Evolutionary conservation across 371 early-diverging fungal genomes (phyloP).

Genomic region (Mortierella sp.): DNA sequence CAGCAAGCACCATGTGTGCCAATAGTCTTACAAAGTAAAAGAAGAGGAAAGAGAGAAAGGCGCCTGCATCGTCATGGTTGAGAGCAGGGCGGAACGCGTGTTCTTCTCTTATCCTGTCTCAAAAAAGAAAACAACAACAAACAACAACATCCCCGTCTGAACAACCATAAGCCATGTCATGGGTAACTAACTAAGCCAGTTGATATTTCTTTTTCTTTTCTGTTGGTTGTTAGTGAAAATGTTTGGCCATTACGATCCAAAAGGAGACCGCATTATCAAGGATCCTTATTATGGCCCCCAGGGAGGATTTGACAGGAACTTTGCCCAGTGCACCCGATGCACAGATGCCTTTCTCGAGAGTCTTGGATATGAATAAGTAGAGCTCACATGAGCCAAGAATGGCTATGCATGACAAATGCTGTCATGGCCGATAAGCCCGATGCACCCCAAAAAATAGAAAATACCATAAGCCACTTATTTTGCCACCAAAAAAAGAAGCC

Average conservation of each 20-base stretch:
- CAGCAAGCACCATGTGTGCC: no score
- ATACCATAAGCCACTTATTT: slow-evolving; percentile 7
- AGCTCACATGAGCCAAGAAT: no score
- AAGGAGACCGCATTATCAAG: slow-evolving; percentile 82
- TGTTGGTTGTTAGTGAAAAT: slow-evolving; percentile 62
- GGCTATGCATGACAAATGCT: no score
- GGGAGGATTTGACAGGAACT: slow-evolving; percentile 90
- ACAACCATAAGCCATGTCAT: no score
- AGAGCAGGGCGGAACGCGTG: no score
- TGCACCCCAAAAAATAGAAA: background rate
- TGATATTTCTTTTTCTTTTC: slow-evolving; percentile 2
- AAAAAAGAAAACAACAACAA: no score
- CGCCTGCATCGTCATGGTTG: no score
- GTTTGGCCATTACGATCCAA: slow-evolving; percentile 91
- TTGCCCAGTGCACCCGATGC: slow-evolving; percentile 83
- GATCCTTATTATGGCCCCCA: slow-evolving; percentile 93
- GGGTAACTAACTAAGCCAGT: no score
- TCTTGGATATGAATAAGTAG: slow-evolving; percentile 61
- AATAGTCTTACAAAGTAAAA: no score
- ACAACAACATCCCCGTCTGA: no score
- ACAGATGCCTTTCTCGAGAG: slow-evolving; percentile 72
- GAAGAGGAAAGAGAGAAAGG: no score
- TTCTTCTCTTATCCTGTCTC: background rate
- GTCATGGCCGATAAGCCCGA: no score
- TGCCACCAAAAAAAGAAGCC: slow-evolving; percentile 12